Evolutionary conservation across 805 yeast genomes (phyloP).

Genomic region (Yamadazyma kitorensis): DNA sequence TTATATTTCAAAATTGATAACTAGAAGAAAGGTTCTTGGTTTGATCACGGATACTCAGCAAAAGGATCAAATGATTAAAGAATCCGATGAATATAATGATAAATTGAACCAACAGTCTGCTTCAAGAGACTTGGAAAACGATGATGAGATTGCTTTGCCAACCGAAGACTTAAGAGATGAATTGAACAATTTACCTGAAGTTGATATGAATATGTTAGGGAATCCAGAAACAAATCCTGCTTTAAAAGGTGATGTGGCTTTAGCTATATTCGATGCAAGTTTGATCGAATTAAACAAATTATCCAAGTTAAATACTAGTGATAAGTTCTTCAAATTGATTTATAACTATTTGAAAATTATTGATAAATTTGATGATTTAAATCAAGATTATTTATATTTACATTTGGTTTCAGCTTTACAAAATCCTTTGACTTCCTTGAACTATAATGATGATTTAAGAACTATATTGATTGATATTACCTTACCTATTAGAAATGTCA

Average conservation of each 20-base stretch:
- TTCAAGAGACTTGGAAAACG: slow-evolving; percentile 20
- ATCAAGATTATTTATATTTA: slow-evolving; percentile 61
- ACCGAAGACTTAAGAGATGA: slow-evolving; percentile 59
- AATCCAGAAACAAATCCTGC: slow-evolving; percentile 77
- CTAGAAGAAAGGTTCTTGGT: slow-evolving; percentile 80
- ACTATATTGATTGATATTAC: slow-evolving; percentile 55
- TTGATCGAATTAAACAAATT: slow-evolving; percentile 17
- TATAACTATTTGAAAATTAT: slow-evolving; percentile 51
- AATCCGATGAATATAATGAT: slow-evolving; percentile 39
- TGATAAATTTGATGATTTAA: slow-evolving; percentile 66
- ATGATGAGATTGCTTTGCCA: slow-evolving; percentile 45
- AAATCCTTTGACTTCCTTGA: slow-evolving; percentile 17
- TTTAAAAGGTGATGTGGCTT: slow-evolving; percentile 53
- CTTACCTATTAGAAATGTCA: slow-evolving; percentile 59
- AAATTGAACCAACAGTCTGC: slow-evolving; percentile 27
- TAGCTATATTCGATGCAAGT: slow-evolving; percentile 35
- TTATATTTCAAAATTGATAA: slow-evolving; percentile 77
- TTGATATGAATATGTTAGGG: slow-evolving; percentile 82
- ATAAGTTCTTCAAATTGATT: slow-evolving; percentile 39
- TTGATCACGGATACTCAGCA: slow-evolving; percentile 74
- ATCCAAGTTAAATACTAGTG: slow-evolving; percentile 9
- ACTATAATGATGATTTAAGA: slow-evolving; percentile 37
- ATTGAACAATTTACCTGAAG: slow-evolving; percentile 77
- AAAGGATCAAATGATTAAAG: slow-evolving; percentile 39
- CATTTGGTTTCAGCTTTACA: slow-evolving; percentile 61